phyloP scores from a whole-genome alignment of 352 stramenopile genomes.

The Phytophthora colocasiae region DNA sequence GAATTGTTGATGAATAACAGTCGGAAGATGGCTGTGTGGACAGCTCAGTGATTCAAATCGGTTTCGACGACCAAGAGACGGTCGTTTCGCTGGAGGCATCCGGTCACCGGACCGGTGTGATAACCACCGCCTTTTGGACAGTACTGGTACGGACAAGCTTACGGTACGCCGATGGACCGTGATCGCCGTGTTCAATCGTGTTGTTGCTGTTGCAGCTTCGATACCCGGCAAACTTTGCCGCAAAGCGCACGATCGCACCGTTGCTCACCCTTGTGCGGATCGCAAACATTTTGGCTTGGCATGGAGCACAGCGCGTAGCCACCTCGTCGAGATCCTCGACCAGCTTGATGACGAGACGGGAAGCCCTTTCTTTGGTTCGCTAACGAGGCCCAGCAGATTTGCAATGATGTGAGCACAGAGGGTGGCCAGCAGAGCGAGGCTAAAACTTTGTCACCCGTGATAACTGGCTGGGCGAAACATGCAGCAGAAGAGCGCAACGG shows the following conservation, averaged over 20 bases:
- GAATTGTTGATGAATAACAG: not conserved
- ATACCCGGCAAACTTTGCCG: no score
- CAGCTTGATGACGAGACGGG: constrained; percentile 18
- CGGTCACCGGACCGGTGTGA: not conserved
- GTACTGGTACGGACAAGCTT: no score
- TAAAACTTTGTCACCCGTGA: constrained; percentile 18
- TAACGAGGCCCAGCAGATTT: constrained; percentile 17
- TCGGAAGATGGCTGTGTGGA: not conserved
- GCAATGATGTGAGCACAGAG: constrained; percentile 28
- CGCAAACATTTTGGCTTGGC: no score
- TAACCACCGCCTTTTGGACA: not conserved
- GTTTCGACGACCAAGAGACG: constrained; percentile 3
- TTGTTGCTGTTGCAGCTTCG: constrained; percentile 3
- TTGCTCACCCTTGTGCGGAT: constrained; percentile 19
- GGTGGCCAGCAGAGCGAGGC: not conserved
- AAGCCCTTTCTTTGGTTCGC: not conserved
- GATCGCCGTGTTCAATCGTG: no score
- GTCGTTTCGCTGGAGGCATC: not conserved
- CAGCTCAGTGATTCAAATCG: not conserved
- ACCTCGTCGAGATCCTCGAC: no score
- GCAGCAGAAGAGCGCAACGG: not conserved
- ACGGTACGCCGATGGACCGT: no score
- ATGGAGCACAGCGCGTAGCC: not conserved
- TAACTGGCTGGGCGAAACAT: not conserved
- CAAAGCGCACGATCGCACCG: not conserved